phyloP scores from a whole-genome alignment of 306 rosid genomes.

The Ormosia semicastrata region DNA sequence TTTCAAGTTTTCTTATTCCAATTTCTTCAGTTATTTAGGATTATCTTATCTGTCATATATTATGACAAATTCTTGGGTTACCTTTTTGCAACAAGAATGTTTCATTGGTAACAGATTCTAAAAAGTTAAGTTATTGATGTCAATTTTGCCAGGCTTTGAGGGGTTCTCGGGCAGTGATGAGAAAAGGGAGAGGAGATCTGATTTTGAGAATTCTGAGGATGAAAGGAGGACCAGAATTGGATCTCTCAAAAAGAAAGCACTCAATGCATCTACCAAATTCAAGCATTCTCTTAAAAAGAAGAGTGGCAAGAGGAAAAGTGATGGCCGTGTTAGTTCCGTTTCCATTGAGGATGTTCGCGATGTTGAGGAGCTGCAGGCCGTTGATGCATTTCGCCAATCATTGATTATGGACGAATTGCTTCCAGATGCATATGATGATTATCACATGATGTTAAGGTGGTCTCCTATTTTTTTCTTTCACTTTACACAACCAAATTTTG shows the following conservation, averaged over 20 bases:
- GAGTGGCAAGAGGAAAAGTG: slow-evolving; percentile 81
- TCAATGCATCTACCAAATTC: slow-evolving; percentile 84
- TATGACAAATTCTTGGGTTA: no score
- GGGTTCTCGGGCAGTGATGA: slow-evolving; percentile 92
- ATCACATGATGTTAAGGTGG: slow-evolving; percentile 93
- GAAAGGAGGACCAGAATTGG: slow-evolving; percentile 95
- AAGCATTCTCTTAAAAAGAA: slow-evolving; percentile 89
- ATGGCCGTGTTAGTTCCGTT: slow-evolving; percentile 97
- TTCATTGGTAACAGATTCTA: no score
- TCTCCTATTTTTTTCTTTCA: neutral
- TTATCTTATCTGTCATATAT: neutral
- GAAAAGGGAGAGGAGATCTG: slow-evolving; percentile 89
- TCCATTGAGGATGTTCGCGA: slow-evolving; percentile 94
- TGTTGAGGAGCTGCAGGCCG: slow-evolving; percentile 81
- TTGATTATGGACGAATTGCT: slow-evolving; percentile 83
- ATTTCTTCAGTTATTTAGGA: neutral
- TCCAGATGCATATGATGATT: slow-evolving; percentile 74
- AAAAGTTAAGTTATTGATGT: no score
- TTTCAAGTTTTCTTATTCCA: neutral
- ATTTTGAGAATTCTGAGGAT: slow-evolving; percentile 94
- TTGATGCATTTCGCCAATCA: slow-evolving; percentile 81
- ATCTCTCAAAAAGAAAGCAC: slow-evolving; percentile 85
- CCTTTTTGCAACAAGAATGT: no score
- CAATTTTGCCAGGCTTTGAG: slow-evolving; percentile 70
- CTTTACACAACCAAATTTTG: neutral